These are phyloP conservation scores for Cornus kousa DNA, from an alignment of 148 eudicot species.

Conservation along the genomic window DNA sequence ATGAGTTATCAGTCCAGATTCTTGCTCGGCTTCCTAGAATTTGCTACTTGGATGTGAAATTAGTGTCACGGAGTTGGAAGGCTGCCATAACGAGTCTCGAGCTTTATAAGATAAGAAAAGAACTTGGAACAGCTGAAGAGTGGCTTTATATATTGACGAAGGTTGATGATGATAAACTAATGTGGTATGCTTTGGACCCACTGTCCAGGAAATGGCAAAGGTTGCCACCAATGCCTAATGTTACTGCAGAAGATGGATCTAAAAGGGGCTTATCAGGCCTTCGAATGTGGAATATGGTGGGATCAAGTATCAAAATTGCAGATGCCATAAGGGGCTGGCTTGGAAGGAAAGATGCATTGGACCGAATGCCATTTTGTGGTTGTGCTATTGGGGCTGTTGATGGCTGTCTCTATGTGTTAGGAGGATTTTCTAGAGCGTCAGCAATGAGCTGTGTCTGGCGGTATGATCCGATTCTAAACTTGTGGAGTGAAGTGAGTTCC, in stretches of 20 bases:
- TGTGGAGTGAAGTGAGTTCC: conserved; percentile 70
- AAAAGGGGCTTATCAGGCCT: conserved; percentile 45
- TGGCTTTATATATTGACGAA: conserved; percentile 82
- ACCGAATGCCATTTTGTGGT: conserved; percentile 69
- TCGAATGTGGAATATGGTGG: conserved; percentile 62
- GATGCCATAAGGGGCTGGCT: conserved; percentile 78
- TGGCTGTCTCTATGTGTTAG: conserved; percentile 80
- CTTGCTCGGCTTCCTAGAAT: conserved; percentile 86
- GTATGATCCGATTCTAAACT: conserved; percentile 67
- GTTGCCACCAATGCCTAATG: conserved; percentile 73
- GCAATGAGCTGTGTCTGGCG: conserved; percentile 72
- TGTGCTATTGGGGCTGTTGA: conserved; percentile 77
- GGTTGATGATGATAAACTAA: conserved; percentile 44
- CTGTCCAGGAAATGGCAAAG: conserved; percentile 68
- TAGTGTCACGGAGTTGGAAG: conserved; percentile 83
- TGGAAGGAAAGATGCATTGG: conserved; percentile 52
- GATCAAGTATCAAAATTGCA: conserved; percentile 58
- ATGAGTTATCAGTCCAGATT: conserved; percentile 88
- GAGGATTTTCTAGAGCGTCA: conserved; percentile 69
- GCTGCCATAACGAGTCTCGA: conserved; percentile 61
- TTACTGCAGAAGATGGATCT: conserved; percentile 38
- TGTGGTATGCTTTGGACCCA: conserved; percentile 86
- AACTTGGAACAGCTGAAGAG: conserved; percentile 72
- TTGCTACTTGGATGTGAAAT: conserved; percentile 46
- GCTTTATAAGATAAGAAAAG: conserved; percentile 66